These are phyloP conservation scores for Cryphonectria radicalis DNA, from an alignment of 2,329 filamentous ascomycete species.

Conservation along the genomic window DNA sequence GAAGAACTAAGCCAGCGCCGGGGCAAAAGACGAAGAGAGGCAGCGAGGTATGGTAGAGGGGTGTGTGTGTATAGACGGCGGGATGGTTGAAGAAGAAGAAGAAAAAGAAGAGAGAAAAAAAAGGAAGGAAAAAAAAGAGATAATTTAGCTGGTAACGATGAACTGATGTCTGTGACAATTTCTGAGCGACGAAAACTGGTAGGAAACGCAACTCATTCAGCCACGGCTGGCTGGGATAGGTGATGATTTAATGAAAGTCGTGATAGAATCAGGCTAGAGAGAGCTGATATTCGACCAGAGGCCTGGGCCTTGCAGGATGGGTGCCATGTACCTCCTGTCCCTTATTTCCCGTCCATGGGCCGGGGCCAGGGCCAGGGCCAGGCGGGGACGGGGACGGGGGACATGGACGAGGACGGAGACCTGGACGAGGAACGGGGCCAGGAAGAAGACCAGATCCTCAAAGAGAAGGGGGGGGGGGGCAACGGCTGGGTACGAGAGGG, in stretches of 20 bases:
- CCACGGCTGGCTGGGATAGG: conserved; percentile 26
- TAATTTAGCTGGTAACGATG: not conserved
- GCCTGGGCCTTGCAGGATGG: conserved; percentile 23
- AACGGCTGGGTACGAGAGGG: not conserved
- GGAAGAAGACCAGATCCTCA: conserved; percentile 21
- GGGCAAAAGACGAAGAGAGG: not conserved
- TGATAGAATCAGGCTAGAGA: conserved; percentile 23
- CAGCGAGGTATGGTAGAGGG: not conserved
- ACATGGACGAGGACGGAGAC: conserved; percentile 16
- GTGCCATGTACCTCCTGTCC: conserved; percentile 22
- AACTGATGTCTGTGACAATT: not conserved
- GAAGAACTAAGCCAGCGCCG: not conserved
- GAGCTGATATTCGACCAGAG: conserved; percentile 22
- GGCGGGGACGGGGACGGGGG: conserved; percentile 19
- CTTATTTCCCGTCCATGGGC: conserved; percentile 28
- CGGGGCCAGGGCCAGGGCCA: conserved; percentile 15
- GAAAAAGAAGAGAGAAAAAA: conserved; percentile 3
- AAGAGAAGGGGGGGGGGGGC: not conserved
- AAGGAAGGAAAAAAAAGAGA: conserved; percentile 8
- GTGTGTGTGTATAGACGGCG: not conserved
- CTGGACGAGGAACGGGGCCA: conserved; percentile 10
- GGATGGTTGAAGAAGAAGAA: not conserved
- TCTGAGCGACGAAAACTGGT: not conserved
- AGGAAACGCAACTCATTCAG: conserved; percentile 12
- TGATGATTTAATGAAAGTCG: conserved; percentile 29